A percentile compares a stretch with the other conserved stretches of the same genome.
phyloP scores from a whole-genome alignment of 1,284 basidiomycete genomes.

The Entoloma clypeatum region DNA sequence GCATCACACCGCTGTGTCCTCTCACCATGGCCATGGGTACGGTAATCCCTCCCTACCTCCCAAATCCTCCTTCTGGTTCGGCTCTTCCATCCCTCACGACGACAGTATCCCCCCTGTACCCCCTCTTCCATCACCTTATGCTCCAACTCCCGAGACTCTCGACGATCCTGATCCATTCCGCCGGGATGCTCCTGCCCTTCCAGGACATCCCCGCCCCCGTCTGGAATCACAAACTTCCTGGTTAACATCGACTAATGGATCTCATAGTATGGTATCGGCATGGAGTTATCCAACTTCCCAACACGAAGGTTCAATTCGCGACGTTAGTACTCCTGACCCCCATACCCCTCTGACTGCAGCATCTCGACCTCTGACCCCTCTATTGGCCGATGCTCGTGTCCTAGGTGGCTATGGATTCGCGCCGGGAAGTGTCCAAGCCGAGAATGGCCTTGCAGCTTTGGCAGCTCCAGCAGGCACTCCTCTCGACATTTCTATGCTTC shows the following conservation, averaged over 20 bases:
- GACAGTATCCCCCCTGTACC: constrained; percentile 57
- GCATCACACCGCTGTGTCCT: constrained; percentile 43
- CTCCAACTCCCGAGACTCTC: constrained; percentile 37
- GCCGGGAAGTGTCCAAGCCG: constrained; percentile 39
- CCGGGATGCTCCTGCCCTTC: constrained; percentile 38
- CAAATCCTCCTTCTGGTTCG: constrained; percentile 62
- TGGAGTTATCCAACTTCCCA: constrained; percentile 62
- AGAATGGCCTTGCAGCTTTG: constrained; percentile 47
- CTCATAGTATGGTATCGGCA: constrained; percentile 51
- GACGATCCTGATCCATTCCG: constrained; percentile 61
- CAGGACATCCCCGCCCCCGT: constrained; percentile 40
- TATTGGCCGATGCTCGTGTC: constrained; percentile 54
- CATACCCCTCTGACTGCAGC: constrained; percentile 38
- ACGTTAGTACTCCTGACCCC: constrained; percentile 35
- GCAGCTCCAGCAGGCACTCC: constrained; percentile 39
- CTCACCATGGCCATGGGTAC: constrained; percentile 29
- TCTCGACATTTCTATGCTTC: constrained; percentile 51
- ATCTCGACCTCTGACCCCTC: constrained; percentile 48
- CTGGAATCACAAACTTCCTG: constrained; percentile 65
- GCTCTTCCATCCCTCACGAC: constrained; percentile 39
- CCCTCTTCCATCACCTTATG: constrained; percentile 56
- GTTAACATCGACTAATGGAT: constrained; percentile 60
- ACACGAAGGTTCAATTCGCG: constrained; percentile 28
- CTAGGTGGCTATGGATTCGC: constrained; percentile 61
- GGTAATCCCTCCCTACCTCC: constrained; percentile 46